Percentiles rank a stretch among this genome's conserved stretches.
Conservation (phyloP, 129 eudicot genomes). For the Chrysanthemum lavandulifolium region DNA sequence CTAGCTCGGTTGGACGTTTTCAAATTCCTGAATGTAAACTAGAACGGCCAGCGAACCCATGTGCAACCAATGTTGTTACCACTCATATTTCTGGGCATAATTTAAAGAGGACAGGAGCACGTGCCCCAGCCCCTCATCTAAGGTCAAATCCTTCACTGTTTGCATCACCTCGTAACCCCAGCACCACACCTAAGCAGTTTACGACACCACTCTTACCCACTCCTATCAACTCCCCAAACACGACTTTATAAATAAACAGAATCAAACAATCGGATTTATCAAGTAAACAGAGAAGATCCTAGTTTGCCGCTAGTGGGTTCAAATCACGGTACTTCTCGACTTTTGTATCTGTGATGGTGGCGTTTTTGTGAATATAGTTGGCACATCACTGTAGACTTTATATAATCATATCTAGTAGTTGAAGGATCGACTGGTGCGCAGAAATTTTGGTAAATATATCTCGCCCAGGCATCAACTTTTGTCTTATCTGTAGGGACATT, state of each 20-base stretch:
- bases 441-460: too few relatives aligned
- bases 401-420: too few relatives aligned
- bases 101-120: constrained; percentile 2
- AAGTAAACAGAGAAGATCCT: not conserved
- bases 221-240: constrained; percentile 15
- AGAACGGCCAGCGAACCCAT: not conserved
- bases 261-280: not conserved
- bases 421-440: too few relatives aligned
- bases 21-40: constrained; percentile 20
- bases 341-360: too few relatives aligned
- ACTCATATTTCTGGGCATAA: not conserved
- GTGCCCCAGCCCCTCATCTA: constrained; percentile 62
- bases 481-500: too few relatives aligned
- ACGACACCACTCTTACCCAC: not conserved
- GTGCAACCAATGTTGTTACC: constrained; percentile 6
- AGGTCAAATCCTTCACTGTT: constrained; percentile 17
- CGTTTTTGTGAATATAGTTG: too few relatives aligned
- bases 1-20: not conserved
- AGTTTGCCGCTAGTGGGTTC: too few relatives aligned
- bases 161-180: constrained; percentile 14
- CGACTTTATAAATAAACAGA: not conserved
- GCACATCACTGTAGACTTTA: too few relatives aligned
- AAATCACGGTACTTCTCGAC: too few relatives aligned
- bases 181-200: not conserved
- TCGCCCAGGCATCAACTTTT: too few relatives aligned